Conservation (phyloP, 2,329 filamentous ascomycete genomes). For the Talaromyces atroroseus region DNA sequence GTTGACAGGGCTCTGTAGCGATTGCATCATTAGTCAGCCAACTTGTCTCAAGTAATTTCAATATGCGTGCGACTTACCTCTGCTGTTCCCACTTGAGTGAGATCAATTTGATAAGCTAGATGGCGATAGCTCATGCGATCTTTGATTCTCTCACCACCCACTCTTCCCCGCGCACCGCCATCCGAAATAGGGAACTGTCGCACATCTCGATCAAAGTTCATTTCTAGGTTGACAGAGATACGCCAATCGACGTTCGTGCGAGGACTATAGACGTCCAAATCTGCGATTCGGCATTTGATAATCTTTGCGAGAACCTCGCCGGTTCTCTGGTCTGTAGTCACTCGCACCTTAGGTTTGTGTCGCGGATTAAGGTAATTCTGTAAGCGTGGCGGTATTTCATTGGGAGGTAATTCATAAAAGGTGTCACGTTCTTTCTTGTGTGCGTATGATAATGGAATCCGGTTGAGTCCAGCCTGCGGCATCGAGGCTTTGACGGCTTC, state of each 20-base stretch:
- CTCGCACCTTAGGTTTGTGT: slow-evolving; percentile 60
- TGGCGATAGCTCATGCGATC: slow-evolving; percentile 90
- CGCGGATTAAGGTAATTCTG: slow-evolving; percentile 55
- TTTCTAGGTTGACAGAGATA: slow-evolving; percentile 91
- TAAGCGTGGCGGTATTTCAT: slow-evolving; percentile 60
- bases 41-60: background rate
- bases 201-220: slow-evolving; percentile 69
- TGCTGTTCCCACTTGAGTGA: slow-evolving; percentile 74
- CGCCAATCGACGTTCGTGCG: slow-evolving; percentile 77
- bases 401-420: slow-evolving; percentile 69
- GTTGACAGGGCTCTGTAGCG: slow-evolving; percentile 25
- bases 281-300: slow-evolving; percentile 81
- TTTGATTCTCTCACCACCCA: slow-evolving; percentile 63
- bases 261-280: slow-evolving; percentile 83
- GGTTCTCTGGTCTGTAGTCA: slow-evolving; percentile 71
- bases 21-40: background rate
- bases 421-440: slow-evolving; percentile 78
- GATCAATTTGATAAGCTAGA: slow-evolving; percentile 79
- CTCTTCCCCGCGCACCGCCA: slow-evolving; percentile 35
- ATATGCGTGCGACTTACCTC: slow-evolving; percentile 34
- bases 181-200: slow-evolving; percentile 45
- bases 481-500: slow-evolving; percentile 52
- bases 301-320: slow-evolving; percentile 71
- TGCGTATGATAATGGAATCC: slow-evolving; percentile 60
- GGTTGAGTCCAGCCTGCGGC: slow-evolving; percentile 32